These are phyloP conservation scores for Fusarium sp. DNA, from an alignment of 2,329 filamentous ascomycete genomes.

Conservation along the genomic window DNA sequence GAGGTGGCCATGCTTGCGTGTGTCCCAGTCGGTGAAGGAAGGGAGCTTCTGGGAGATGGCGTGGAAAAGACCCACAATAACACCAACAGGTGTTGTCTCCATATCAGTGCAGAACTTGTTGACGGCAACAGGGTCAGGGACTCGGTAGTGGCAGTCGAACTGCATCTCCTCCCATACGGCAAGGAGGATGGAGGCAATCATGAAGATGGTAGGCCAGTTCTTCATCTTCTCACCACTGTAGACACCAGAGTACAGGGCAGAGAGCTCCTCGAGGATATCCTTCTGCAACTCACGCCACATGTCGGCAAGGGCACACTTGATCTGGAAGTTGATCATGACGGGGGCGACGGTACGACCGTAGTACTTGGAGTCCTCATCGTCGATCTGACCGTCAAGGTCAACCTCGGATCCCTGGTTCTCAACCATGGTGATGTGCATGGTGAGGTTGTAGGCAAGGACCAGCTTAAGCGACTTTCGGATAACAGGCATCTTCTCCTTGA, in stretches of 20 bases:
- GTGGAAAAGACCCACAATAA: constrained; percentile 96
- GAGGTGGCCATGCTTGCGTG: constrained; percentile 87
- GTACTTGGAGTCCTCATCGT: constrained; percentile 87
- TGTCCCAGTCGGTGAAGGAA: constrained; percentile 94
- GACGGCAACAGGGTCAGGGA: constrained; percentile 84
- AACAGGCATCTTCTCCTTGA: constrained; percentile 86
- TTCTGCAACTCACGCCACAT: constrained; percentile 99
- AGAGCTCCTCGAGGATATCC: constrained; percentile 94
- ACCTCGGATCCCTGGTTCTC: constrained; percentile 88
- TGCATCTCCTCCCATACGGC: constrained; percentile 99
- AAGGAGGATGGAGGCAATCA: constrained; percentile 91
- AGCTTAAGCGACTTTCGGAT: constrained; percentile 96
- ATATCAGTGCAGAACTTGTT: constrained; percentile 97
- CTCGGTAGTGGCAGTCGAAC: constrained; percentile 96
- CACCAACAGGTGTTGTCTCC: constrained; percentile 94
- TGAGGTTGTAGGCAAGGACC: constrained; percentile 95
- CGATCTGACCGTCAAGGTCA: constrained; percentile 81
- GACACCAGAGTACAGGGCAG: constrained; percentile 92
- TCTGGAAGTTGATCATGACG: constrained; percentile 99
- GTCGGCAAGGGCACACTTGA: constrained; percentile 95
- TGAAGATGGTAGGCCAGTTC: constrained; percentile 99
- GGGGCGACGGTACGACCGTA: constrained; percentile 91
- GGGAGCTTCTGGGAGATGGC: constrained; percentile 98
- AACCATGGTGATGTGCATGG: constrained; percentile 92
- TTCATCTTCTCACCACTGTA: constrained; percentile 98